Evolutionary conservation across 306 rosid genomes (phyloP), one percentile per base, ranked within the genome.

Genomic region (Corylus avellana): DNA sequence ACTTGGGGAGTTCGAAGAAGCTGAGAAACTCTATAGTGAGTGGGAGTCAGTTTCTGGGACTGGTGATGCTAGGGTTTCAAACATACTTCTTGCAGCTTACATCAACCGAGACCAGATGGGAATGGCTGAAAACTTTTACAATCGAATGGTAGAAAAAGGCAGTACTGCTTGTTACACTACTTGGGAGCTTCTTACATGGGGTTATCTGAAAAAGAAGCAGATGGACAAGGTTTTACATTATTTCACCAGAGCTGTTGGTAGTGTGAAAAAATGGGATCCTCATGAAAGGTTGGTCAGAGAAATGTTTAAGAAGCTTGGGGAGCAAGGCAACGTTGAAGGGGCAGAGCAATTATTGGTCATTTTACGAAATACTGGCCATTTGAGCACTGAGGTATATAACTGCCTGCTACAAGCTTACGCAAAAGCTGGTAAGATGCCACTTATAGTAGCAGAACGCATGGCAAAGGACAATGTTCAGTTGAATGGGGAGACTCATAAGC

Each of bases 341-440:
- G 92, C 93, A 8, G 97, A 95, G 78, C 78, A 88, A 77, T 78
- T 93, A 37, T 83, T 95, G 84, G 84, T 63, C 74, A 76, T 84
- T 75, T 93, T 95, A 75, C 86, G 89, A 62, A 79, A 88, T 51
- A 90, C 82, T 61, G 90, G 89, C 78, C 89, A 92, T 77, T 84
- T 88, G 77, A 91, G 81, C 80, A 90, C 95, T 7, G 85, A 88
- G 79, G 80, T 91, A 56, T 92, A 91, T 49, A 92, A 92, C 78
- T 83, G 79, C 22, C 85, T 90, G 46, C 89, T 92, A 74, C 80
- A 83, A 78, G 88, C 91, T 25, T 92, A 91, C 72, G 97, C 88
- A 39, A 84, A 83, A 72, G 98, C 97, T 56, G 94, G 93, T 71
- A 89, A 88, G 83, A 91, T 92, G 98, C 92, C 98, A 75, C 91